Conservation (phyloP, 108 stramenopile genomes). For the Discostella pseudostelligera region DNA sequence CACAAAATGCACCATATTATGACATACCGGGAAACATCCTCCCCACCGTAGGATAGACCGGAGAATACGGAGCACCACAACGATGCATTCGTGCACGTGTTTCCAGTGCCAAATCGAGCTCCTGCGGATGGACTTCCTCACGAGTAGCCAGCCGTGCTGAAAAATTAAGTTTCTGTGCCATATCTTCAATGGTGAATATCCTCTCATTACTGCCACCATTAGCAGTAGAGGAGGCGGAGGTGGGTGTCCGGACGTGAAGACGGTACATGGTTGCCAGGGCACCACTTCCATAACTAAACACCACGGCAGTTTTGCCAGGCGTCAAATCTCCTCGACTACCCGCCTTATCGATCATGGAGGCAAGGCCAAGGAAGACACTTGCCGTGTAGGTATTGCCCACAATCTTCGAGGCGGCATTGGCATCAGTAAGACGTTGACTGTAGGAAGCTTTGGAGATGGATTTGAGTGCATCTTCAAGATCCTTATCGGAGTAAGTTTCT, state of each 20-base stretch:
- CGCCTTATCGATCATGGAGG: constrained; percentile 77
- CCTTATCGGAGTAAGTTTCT: constrained; percentile 84
- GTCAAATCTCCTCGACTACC: constrained; percentile 67
- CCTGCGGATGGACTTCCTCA: constrained; percentile 84
- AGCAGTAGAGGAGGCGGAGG: constrained; percentile 15
- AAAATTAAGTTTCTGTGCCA: constrained; percentile 71
- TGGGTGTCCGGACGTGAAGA: constrained; percentile 67
- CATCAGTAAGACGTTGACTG: constrained; percentile 54
- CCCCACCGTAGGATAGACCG: constrained; percentile 79
- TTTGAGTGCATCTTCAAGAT: constrained; percentile 61
- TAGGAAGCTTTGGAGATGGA: constrained; percentile 55
- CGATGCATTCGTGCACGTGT: constrained; percentile 87
- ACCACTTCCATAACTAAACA: constrained; percentile 87
- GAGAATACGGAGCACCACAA: constrained; percentile 77
- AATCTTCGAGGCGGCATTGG: constrained; percentile 72
- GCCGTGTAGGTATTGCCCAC: constrained; percentile 99
- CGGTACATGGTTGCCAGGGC: constrained; percentile 95
- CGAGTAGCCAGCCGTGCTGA: constrained; percentile 71
- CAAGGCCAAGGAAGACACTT: constrained; percentile 89
- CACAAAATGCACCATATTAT: background rate
- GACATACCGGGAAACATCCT: constrained; percentile 74
- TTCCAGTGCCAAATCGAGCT: constrained; percentile 90
- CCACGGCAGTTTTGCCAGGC: constrained; percentile 66
- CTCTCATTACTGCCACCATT: constrained; percentile 29
- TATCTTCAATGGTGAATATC: constrained; percentile 79